Evolutionary conservation across 164 flowering plant genomes (phyloP).

Genomic region (Berberis thunbergii): DNA sequence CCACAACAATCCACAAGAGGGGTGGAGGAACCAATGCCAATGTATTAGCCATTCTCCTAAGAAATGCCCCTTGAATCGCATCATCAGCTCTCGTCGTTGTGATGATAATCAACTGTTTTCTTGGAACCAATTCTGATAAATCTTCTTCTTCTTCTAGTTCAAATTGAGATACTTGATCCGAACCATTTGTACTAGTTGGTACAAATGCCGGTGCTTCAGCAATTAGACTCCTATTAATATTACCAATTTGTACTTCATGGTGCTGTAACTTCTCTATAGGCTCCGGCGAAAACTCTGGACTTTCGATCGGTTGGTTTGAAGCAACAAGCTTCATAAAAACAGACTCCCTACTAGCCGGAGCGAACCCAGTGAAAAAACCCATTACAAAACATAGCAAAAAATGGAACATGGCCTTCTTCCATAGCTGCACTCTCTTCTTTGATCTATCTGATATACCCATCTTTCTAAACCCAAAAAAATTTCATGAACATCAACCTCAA

Average conservation of each 20-base stretch:
- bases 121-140: conserved; percentile 11
- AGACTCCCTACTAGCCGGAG: conserved; percentile 46
- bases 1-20: conserved; percentile 79
- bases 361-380: conserved; percentile 93
- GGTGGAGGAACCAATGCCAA: conserved; percentile 63
- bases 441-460: conserved; percentile 65
- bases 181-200: conserved; percentile 8
- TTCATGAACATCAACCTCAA: not conserved
- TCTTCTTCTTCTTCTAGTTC: conserved; percentile 3
- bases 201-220: conserved; percentile 20
- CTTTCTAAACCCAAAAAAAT: not conserved
- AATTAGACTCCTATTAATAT: conserved; percentile 22
- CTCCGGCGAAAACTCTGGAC: conserved; percentile 19
- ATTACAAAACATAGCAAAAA: conserved; percentile 71
- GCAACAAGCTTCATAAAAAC: conserved; percentile 4
- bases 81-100: conserved; percentile 32
- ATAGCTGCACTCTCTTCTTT: conserved; percentile 63
- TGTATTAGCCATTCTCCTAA: conserved; percentile 56
- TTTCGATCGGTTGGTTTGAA: conserved; percentile 8
- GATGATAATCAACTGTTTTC: conserved; percentile 47
- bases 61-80: conserved; percentile 22
- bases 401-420: conserved; percentile 79
- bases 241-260: conserved; percentile 5
- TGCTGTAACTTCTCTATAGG: conserved; percentile 14
- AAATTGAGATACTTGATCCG: not conserved